Evolutionary conservation across 495 filamentous ascomycete genomes (phyloP).

Genomic region (Hypoxylon fuscum): DNA sequence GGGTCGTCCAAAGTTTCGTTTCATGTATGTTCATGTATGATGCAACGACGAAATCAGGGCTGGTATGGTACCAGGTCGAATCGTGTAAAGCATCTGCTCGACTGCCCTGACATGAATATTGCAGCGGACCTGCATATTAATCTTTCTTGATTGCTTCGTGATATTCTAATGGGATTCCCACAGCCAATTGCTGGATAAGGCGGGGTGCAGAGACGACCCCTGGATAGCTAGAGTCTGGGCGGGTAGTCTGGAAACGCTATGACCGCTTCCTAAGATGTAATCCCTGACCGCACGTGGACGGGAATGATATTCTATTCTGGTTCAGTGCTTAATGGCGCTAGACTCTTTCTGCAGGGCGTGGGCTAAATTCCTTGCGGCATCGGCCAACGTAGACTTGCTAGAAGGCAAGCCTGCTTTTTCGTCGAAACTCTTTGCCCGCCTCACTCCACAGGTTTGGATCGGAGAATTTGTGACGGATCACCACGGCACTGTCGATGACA

Average conservation of each 20-base stretch:
- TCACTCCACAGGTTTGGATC: no score
- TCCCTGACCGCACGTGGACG: constrained; percentile 38
- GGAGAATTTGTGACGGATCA: no score
- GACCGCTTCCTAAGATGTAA: constrained; percentile 18
- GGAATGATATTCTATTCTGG: constrained; percentile 20
- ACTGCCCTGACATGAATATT: not conserved
- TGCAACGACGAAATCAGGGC: not conserved
- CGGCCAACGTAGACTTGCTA: constrained; percentile 9
- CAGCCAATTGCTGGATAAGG: constrained; percentile 24
- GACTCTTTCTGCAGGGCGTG: constrained; percentile 13
- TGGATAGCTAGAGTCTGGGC: constrained; percentile 7
- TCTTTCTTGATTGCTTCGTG: not conserved
- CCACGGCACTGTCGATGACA: no score
- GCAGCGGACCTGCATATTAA: constrained; percentile 13
- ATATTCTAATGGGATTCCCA: constrained; percentile 10
- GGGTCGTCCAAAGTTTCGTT: not conserved
- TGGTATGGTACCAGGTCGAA: not conserved
- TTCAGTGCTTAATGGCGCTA: constrained; percentile 17
- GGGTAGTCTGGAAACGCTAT: constrained; percentile 25
- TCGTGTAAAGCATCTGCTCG: not conserved
- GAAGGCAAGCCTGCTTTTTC: constrained; percentile 1
- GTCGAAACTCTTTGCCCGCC: constrained; percentile 22
- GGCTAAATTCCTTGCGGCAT: constrained; percentile 1
- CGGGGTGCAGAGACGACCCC: constrained; percentile 14
- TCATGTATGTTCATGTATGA: not conserved